Conservation (phyloP, 305 asterid genomes). For the Fraxinus nigra region DNA sequence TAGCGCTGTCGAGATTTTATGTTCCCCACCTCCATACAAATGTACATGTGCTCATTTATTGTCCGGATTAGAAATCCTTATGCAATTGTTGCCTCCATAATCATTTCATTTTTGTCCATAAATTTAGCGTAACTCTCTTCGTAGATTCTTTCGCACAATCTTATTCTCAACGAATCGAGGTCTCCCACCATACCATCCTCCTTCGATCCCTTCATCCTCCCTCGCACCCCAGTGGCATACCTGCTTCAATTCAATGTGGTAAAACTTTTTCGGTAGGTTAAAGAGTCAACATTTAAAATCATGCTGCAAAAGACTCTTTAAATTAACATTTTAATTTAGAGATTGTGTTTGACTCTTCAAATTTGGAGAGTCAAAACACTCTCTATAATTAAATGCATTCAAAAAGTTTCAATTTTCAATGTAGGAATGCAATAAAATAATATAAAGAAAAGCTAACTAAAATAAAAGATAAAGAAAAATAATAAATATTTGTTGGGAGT, state of each 20-base stretch:
- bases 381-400: too few species aligned
- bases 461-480: too few species aligned
- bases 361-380: too few species aligned
- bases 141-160: neutral
- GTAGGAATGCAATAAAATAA: too few species aligned
- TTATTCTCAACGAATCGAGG: neutral
- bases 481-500: too few species aligned
- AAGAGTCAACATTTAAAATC: too few species aligned
- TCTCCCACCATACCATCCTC: neutral
- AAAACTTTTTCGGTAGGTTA: neutral
- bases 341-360: too few species aligned
- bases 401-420: too few species aligned
- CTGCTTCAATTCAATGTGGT: neutral
- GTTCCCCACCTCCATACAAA: neutral
- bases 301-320: too few species aligned
- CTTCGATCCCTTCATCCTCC: neutral
- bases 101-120: neutral
- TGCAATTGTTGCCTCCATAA: neutral
- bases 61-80: neutral
- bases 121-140: neutral
- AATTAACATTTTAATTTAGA: too few species aligned
- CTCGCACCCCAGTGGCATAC: neutral
- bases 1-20: neutral
- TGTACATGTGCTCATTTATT: neutral
- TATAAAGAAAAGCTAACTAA: too few species aligned